Evolutionary conservation across 495 filamentous ascomycete genomes (phyloP).

Genomic region (Penicillium desertorum): DNA sequence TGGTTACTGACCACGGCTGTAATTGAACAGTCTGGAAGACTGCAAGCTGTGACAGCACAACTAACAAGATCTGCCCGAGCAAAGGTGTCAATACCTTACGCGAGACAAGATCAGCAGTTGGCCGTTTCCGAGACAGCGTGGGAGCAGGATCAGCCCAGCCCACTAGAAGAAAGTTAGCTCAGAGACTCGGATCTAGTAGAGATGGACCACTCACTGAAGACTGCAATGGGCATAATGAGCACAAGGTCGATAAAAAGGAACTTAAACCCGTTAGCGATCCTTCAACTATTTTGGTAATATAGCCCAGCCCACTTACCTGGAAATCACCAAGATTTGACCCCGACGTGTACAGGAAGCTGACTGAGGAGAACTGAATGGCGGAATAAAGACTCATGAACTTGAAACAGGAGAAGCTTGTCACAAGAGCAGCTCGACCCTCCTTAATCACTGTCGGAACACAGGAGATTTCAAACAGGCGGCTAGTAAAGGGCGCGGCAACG

Average conservation of each 20-base stretch:
- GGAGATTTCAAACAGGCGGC: slow-evolving; percentile 90
- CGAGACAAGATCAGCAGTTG: slow-evolving; percentile 90
- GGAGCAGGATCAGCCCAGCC: slow-evolving; percentile 89
- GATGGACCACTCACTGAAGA: slow-evolving; percentile 69
- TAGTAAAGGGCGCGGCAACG: slow-evolving; percentile 96
- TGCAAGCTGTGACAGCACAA: slow-evolving; percentile 72
- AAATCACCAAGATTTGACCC: slow-evolving; percentile 97
- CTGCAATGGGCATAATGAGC: slow-evolving; percentile 91
- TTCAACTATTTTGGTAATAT: not conserved
- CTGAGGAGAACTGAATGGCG: slow-evolving; percentile 97
- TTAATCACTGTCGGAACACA: slow-evolving; percentile 93
- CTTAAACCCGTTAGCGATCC: slow-evolving; percentile 35
- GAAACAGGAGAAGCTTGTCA: slow-evolving; percentile 99
- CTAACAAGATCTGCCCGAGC: slow-evolving; percentile 82
- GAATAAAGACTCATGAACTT: slow-evolving; percentile 99
- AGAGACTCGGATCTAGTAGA: not conserved
- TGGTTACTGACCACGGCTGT: slow-evolving; percentile 69
- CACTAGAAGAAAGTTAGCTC: slow-evolving; percentile 53
- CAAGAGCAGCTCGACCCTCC: slow-evolving; percentile 91
- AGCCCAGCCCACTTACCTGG: slow-evolving; percentile 54
- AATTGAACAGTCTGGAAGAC: slow-evolving; percentile 68
- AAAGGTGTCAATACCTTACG: slow-evolving; percentile 89
- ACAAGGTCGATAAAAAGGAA: slow-evolving; percentile 94
- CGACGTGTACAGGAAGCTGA: slow-evolving; percentile 95
- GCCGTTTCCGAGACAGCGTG: slow-evolving; percentile 74